Conservation (phyloP, 768 basidiomycete genomes). For the Tricholoma furcatifolium region DNA sequence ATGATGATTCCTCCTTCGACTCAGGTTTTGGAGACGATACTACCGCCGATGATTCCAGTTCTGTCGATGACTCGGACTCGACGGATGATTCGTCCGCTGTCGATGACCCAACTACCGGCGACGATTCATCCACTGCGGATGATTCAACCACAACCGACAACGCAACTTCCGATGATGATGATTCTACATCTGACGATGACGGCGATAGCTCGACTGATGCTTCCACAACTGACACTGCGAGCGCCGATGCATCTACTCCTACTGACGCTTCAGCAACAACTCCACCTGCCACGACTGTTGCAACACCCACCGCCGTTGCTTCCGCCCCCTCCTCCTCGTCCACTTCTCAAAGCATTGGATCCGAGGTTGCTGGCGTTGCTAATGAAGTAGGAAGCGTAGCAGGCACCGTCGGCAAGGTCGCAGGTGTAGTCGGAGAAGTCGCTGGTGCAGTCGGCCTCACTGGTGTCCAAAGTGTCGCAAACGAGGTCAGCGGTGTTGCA, state of each 20-base stretch:
- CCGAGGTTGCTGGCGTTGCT: neutral
- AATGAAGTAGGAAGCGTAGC: neutral
- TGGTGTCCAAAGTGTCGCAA: neutral
- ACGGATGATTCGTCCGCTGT: neutral
- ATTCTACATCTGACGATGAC: neutral
- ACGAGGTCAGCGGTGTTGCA: neutral
- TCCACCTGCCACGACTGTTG: neutral
- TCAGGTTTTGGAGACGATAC: neutral
- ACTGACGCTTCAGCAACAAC: neutral
- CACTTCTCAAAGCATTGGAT: neutral
- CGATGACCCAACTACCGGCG: neutral
- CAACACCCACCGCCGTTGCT: neutral
- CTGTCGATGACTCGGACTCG: neutral
- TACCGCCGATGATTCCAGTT: neutral
- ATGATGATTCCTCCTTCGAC: neutral
- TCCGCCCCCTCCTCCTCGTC: neutral
- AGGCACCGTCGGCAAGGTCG: constrained; percentile 4
- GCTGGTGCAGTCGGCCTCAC: neutral
- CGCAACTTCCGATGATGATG: neutral
- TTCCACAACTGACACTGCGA: neutral
- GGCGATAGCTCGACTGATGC: neutral
- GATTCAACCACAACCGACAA: neutral
- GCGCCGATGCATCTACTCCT: neutral
- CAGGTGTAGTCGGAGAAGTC: constrained; percentile 2
- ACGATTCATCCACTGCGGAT: neutral